These are phyloP conservation scores for Arthrobotrys sphaeroides DNA, from an alignment of 2,329 filamentous ascomycete genomes.

Conservation along the genomic window DNA sequence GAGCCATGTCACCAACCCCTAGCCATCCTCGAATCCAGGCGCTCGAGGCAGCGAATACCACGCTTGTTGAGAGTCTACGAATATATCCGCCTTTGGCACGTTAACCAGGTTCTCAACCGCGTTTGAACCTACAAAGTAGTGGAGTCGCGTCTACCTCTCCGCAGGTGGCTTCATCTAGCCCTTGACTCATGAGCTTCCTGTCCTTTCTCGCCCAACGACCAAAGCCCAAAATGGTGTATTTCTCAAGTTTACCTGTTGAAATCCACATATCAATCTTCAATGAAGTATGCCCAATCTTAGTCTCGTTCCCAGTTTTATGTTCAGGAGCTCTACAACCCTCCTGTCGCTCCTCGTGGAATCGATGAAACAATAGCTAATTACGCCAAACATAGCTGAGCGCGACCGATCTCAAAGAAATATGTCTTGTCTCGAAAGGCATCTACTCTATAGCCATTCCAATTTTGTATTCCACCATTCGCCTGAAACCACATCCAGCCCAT, in stretches of 20 bases:
- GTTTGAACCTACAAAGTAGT: too few relatives aligned
- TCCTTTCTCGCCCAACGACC: too few relatives aligned
- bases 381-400: background rate
- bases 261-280: constrained; percentile 9
- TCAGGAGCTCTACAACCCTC: background rate
- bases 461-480: constrained; percentile 18
- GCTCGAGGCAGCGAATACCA: too few relatives aligned
- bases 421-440: constrained; percentile 17
- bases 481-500: constrained; percentile 1
- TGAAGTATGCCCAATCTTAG: too few relatives aligned
- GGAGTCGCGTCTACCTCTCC: too few relatives aligned
- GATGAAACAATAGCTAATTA: background rate
- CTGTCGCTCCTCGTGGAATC: background rate
- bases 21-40: too few relatives aligned
- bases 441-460: constrained; percentile 13
- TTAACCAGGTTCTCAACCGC: too few relatives aligned
- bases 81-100: too few relatives aligned
- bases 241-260: constrained; percentile 17
- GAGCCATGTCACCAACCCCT: too few relatives aligned
- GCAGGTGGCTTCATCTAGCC: too few relatives aligned
- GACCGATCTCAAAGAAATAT: constrained; percentile 12
- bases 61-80: too few relatives aligned
- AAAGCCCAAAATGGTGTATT: background rate
- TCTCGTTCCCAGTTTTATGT: background rate
- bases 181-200: too few relatives aligned